A percentile compares a stretch with the other conserved stretches of the same genome.
These are phyloP conservation scores for Cymbopogon citratus DNA, from an alignment of 176 grass and related monocot species.

Conservation along the genomic window DNA sequence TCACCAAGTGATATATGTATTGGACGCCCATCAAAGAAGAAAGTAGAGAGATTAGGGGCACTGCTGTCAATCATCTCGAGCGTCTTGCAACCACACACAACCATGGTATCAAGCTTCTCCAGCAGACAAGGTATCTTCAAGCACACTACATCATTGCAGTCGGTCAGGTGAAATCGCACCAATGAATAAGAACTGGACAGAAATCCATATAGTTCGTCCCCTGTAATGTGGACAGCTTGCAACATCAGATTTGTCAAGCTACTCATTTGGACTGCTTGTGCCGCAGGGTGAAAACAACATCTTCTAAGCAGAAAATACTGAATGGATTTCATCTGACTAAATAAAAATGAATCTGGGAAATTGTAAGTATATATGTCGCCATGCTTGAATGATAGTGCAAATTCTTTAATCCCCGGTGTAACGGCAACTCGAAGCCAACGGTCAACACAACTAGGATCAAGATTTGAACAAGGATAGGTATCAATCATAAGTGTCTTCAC, in stretches of 20 bases:
- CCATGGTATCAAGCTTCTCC: background rate
- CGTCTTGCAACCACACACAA: background rate
- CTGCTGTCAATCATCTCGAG: background rate
- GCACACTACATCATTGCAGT: background rate
- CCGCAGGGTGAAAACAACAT: background rate
- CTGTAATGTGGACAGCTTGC: background rate
- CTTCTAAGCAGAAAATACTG: background rate
- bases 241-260: background rate
- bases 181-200: background rate
- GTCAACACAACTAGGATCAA: background rate
- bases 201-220: background rate
- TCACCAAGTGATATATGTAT: too few species aligned
- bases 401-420: background rate
- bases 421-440: background rate
- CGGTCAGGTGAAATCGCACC: background rate
- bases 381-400: background rate
- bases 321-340: background rate
- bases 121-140: background rate
- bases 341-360: background rate
- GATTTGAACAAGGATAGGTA: background rate
- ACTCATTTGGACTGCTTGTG: background rate
- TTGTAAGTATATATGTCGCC: background rate
- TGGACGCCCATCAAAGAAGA: background rate
- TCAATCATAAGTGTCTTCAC: background rate
- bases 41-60: background rate